Percentiles rank a stretch among this genome's conserved stretches.
These are phyloP conservation scores for Phytophthora crassamura DNA, from an alignment of 352 stramenopile genomes.

Conservation along the genomic window DNA sequence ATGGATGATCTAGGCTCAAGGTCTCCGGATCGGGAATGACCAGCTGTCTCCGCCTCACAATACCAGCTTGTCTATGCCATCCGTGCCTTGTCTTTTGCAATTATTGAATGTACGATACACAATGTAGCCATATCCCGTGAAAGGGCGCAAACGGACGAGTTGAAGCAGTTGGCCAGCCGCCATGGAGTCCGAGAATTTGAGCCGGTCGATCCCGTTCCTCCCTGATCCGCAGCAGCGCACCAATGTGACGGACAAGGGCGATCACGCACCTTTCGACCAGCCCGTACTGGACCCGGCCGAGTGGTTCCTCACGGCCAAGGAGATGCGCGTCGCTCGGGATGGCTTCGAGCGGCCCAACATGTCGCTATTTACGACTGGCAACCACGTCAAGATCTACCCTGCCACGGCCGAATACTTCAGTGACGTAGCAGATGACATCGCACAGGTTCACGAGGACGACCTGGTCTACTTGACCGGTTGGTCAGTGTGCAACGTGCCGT, in stretches of 20 bases:
- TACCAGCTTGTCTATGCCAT: slow-evolving; percentile 5
- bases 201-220: slow-evolving; percentile 15
- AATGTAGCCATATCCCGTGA: not conserved
- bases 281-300: slow-evolving; percentile 39
- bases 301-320: slow-evolving; percentile 58
- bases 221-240: slow-evolving; percentile 8
- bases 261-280: slow-evolving; percentile 31
- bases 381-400: slow-evolving; percentile 47
- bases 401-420: slow-evolving; percentile 49
- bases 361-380: slow-evolving; percentile 41
- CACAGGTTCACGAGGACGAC: slow-evolving; percentile 10
- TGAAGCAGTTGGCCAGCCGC: not conserved
- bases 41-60: not conserved
- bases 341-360: slow-evolving; percentile 40
- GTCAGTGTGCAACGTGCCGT: slow-evolving; percentile 57
- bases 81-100: no score
- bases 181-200: slow-evolving; percentile 3
- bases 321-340: slow-evolving; percentile 49
- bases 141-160: not conserved
- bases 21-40: not conserved
- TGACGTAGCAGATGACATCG: slow-evolving; percentile 46
- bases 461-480: slow-evolving; percentile 59
- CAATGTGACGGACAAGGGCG: slow-evolving; percentile 9
- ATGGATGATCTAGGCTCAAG: slow-evolving; percentile 20
- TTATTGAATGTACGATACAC: no score